Evolutionary conservation across 1,284 basidiomycete genomes (phyloP).

Genomic region (Albatrellus sp.): DNA sequence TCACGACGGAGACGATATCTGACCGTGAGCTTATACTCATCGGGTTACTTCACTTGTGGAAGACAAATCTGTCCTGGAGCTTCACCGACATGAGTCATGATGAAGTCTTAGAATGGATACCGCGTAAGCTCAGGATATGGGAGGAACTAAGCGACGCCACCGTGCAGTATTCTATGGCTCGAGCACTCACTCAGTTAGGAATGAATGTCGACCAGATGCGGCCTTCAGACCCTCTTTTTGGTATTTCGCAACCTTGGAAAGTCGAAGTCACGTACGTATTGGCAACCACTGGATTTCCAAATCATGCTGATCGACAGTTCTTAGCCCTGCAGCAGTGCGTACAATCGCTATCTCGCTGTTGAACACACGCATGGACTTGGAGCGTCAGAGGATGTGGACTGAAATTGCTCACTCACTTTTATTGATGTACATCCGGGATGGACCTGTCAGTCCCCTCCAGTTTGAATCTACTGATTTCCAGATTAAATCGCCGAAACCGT

Average conservation of each 20-base stretch:
- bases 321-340: constrained; percentile 42
- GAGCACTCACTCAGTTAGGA: constrained; percentile 34
- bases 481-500: no score
- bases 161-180: constrained; percentile 46
- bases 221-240: constrained; percentile 24
- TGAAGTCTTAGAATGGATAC: constrained; percentile 33
- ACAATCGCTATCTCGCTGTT: constrained; percentile 48
- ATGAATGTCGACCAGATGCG: constrained; percentile 32
- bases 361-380: constrained; percentile 40
- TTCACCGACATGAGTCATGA: constrained; percentile 20
- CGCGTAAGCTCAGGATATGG: constrained; percentile 39
- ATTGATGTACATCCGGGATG: constrained; percentile 9
- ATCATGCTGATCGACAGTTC: constrained; percentile 7
- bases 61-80: constrained; percentile 42
- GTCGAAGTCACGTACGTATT: constrained; percentile 18
- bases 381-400: constrained; percentile 56
- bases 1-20: constrained; percentile 40
- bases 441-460: constrained; percentile 6
- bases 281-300: constrained; percentile 13
- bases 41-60: constrained; percentile 53
- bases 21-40: constrained; percentile 59
- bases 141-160: constrained; percentile 46
- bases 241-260: constrained; percentile 23
- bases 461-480: no score
- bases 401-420: constrained; percentile 48